Evolutionary conservation across 2,329 filamentous ascomycete genomes (phyloP), one percentile per base, ranked within the genome.

Genomic region (Cytospora mali): DNA sequence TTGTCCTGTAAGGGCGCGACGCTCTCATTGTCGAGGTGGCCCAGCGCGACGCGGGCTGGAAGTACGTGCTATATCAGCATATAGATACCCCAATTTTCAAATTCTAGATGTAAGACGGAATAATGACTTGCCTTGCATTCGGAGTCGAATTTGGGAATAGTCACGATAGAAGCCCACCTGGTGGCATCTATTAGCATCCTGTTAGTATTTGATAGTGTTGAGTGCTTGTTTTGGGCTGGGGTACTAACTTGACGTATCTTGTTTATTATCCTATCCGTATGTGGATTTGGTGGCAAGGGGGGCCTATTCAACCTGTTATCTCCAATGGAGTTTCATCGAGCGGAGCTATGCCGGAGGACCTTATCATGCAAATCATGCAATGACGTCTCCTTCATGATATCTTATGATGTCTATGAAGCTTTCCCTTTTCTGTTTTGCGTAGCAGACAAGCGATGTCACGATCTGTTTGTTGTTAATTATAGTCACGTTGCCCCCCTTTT

Each of bases 1-100:
- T 88, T 62, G 79, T 84, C 52, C 73, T 85, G 64, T 83, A 33
- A 64, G 42, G 13, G 35, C 23, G 5, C 13, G 18, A n/a, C 13
- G 1, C 25, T 14, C 10, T 9, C 46, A 21, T 49, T 49, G 33
- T n/a, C n/a, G n/a, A n/a, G n/a, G n/a, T n/a, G n/a, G n/a, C n/a
- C n/a, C n/a, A n/a, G 18, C 3, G 39, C 18, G 5, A 18, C 2
- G n/a, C 1, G 42, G 42, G 42, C 16, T n/a, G 35, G 35, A 7
- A 39, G 14, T 18, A 39, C 1, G n/a, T n/a, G n/a, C 16, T 7
- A 5, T 2, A 39, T 18, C 14, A 39, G 35, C 35, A 21, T 46
- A n/a, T 11, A 46, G 42, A 46, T 46, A 46, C 42, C 42, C 39
- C 29, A 9, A 21, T n/a, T 46, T 23, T 11, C 42, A 46, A 9